Conservation (phyloP, 2,329 filamentous ascomycete species). For the Amphichorda felina region DNA sequence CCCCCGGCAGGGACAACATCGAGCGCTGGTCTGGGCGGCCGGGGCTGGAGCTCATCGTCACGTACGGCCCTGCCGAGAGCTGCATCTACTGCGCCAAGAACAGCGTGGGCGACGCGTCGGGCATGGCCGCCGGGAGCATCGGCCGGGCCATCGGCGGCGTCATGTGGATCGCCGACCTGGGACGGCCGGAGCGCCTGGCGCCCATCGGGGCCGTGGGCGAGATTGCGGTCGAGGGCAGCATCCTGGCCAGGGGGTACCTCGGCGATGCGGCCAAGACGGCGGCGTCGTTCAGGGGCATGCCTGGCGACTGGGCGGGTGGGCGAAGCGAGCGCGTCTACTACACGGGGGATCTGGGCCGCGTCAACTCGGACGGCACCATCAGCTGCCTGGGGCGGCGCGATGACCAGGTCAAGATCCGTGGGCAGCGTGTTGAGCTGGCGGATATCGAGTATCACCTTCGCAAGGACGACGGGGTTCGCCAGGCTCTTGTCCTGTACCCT, state of each 20-base stretch:
- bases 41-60: slow-evolving; percentile 16
- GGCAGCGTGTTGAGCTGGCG: slow-evolving; percentile 18
- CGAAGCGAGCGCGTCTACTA: slow-evolving; percentile 20
- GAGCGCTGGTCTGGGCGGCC: slow-evolving; percentile 5
- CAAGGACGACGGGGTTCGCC: neutral
- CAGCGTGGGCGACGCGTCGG: neutral
- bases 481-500: slow-evolving; percentile 5
- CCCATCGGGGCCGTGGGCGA: slow-evolving; percentile 12
- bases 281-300: slow-evolving; percentile 22
- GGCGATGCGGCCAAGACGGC: slow-evolving; percentile 9
- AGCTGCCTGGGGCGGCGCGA: slow-evolving; percentile 23
- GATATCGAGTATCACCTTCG: slow-evolving; percentile 17
- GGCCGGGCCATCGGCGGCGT: neutral
- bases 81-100: slow-evolving; percentile 16
- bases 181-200: too few species aligned
- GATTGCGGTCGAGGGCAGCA: slow-evolving; percentile 13
- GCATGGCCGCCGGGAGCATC: neutral
- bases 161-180: neutral
- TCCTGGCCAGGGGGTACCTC: slow-evolving; percentile 13
- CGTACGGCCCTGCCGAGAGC: slow-evolving; percentile 28
- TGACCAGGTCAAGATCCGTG: slow-evolving; percentile 19
- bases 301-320: slow-evolving; percentile 6
- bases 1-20: slow-evolving; percentile 2
- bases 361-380: slow-evolving; percentile 25
- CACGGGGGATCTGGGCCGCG: slow-evolving; percentile 33